phyloP scores from a whole-genome alignment of 805 yeast genomes.

The Lipomyces mesembrius region DNA sequence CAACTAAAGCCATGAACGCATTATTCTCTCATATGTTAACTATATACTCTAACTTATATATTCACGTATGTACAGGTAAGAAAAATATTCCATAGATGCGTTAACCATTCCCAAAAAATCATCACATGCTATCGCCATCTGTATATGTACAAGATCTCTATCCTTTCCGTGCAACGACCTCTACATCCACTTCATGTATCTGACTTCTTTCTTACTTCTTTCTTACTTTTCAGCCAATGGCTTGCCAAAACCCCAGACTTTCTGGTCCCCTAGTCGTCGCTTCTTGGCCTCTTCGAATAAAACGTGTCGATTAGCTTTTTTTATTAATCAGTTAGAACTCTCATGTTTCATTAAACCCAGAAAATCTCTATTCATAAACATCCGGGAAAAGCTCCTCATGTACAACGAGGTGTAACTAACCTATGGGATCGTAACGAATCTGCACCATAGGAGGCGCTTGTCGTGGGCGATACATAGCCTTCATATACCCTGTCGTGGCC shows the following conservation, averaged over 20 bases:
- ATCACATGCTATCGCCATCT: background rate
- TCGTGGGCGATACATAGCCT: conserved; percentile 81
- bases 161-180: background rate
- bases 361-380: background rate
- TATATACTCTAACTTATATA: background rate
- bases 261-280: conserved; percentile 62
- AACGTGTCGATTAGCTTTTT: conserved; percentile 79
- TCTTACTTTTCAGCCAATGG: conserved; percentile 20
- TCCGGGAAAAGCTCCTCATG: background rate
- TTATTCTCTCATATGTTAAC: background rate
- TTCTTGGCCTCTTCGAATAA: conserved; percentile 86
- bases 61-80: background rate
- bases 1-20: background rate
- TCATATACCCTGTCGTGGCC: conserved; percentile 86
- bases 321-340: background rate
- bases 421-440: conserved; percentile 81
- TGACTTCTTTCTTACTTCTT: background rate
- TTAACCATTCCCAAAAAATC: background rate
- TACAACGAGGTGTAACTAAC: conserved; percentile 43
- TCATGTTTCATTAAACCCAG: background rate
- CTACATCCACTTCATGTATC: background rate
- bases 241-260: conserved; percentile 32
- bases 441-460: conserved; percentile 78
- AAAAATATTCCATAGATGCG: background rate
- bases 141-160: background rate